Evolutionary conservation across 2,329 filamentous ascomycete species (phyloP), one percentile per base, ranked within the genome.

Genomic region (Curvularia sp.): DNA sequence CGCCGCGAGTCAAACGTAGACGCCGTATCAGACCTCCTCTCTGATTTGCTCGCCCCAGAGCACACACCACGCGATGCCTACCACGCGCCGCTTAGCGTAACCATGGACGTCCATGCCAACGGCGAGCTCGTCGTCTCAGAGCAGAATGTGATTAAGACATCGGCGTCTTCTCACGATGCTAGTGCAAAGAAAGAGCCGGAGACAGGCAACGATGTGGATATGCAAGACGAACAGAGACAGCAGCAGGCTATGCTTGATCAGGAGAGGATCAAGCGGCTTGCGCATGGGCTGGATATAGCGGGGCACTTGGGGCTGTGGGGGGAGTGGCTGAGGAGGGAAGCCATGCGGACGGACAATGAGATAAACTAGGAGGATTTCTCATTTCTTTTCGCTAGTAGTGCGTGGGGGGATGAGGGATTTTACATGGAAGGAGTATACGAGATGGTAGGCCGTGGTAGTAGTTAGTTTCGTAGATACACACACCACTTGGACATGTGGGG

Each of bases 101-200:
- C 81, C 26, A 67, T 90, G 12, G 85, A 86, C 65, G 83, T 91
- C 18, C 80, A 84, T 20, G 79, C 83, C 35, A 87, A 88, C 55
- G 88, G 84, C 4, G 79, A 84, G 13, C 81, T 90, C 4, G 79
- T 84, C 18, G 79, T 91, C 35, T 75, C 82, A 3, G 82, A 85
- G 24, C 85, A 89, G 65, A 88, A 89, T 61, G 69, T 86, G 4
- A 68, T 85, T 15, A 50, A 12, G 4, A 24, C 38, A 4, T 49
- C n/a, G 39, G 35, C 51, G 7, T 13, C 33, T 12, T n/a, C 35
- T n/a, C n/a, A n/a, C 15, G 35, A 18, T 8, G 3, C 3, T 18
- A 4, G 3, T 7, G 15, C 15, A 4, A 38, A 38, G 7, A 38
- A 18, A 15, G 42, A 44, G 42, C 5, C 42, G 5, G 42, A 44